Percentiles rank a stretch among this genome's conserved stretches.
phyloP scores from a whole-genome alignment of 2,329 filamentous ascomycete species.

The Sordariomycetes sp. region DNA sequence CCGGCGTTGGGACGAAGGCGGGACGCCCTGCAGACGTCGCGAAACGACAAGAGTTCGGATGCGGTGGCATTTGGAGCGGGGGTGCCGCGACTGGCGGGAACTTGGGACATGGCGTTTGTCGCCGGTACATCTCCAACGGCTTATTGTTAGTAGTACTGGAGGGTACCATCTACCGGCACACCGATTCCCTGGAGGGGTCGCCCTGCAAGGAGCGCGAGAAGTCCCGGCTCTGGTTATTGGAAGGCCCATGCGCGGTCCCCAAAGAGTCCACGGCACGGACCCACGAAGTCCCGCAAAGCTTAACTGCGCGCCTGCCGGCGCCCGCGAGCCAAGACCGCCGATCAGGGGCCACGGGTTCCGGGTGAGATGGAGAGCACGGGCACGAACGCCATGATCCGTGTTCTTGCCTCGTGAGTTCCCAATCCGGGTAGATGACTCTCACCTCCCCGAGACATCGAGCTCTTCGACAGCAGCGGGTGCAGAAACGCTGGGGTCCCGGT shows the following conservation, averaged over 20 bases:
- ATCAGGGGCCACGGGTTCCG: neutral
- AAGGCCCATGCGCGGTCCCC: neutral
- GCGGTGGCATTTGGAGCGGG: neutral
- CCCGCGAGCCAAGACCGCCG: neutral
- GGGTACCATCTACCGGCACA: neutral
- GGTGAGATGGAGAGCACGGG: neutral
- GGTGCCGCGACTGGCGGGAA: neutral
- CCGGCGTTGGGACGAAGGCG: neutral
- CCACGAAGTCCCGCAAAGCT: neutral
- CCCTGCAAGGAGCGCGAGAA: neutral
- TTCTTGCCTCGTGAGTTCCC: no score
- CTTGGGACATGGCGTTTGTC: neutral
- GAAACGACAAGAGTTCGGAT: neutral
- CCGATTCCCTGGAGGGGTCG: neutral
- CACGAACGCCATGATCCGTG: no score
- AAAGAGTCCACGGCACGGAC: neutral
- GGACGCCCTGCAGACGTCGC: neutral
- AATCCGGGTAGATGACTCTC: neutral
- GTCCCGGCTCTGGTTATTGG: no score
- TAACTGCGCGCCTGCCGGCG: neutral
- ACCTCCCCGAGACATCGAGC: neutral
- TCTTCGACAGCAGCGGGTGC: neutral
- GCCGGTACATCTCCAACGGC: neutral
- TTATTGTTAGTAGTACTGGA: neutral
- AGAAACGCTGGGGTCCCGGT: neutral